Evolutionary conservation across 2,329 filamentous ascomycete species (phyloP), one percentile per base, ranked within the genome.

Genomic region (Pseudocercospora pini-densiflorae): DNA sequence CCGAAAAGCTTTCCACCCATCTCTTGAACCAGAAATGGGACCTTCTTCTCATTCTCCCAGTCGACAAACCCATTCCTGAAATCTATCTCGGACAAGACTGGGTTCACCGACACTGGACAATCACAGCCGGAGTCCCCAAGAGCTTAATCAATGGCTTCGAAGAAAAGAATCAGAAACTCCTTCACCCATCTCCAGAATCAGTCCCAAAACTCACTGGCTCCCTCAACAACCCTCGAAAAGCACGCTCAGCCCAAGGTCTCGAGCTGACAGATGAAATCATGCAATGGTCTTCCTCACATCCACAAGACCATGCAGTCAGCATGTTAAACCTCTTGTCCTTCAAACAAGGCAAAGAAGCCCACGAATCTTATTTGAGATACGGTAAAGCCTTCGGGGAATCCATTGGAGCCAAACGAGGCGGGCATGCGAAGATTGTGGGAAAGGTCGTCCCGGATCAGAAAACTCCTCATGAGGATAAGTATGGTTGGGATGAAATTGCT

Each of bases 251-350:
- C 0, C 84, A 89, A 75, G 81, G 82, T 21, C 81, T 90, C 0
- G 87, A 89, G 71, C 75, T 89, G 8, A 84, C 83, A 16, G 74
- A 81, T 0, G 82, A 85, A 3, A 75, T 90, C 0, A 72, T 81
- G 12, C 45, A 71, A 0, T 90, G 87, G 83, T 85, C 24, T 29
- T 0, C 82, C 81, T 61, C 62, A 57, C 68, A 73, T 72, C 74
- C 78, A 75, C 72, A 53, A 68, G 51, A 24, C 9, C 62, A 77
- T 43, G 83, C 88, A 0, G 84, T 89, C 1, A 86, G 85, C 1
- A 90, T 90, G 88, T 80, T 90, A 45, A 90, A 90, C 67, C 78
- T 90, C 2, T 81, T 90, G 4, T 81, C 87, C 45, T 90, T 90
- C 77, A 80, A 81, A 51, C 79, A 76, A 0, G 82, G 80, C 10